Conservation (phyloP, 139 green algal genomes). For the Trebouxia sp. region DNA sequence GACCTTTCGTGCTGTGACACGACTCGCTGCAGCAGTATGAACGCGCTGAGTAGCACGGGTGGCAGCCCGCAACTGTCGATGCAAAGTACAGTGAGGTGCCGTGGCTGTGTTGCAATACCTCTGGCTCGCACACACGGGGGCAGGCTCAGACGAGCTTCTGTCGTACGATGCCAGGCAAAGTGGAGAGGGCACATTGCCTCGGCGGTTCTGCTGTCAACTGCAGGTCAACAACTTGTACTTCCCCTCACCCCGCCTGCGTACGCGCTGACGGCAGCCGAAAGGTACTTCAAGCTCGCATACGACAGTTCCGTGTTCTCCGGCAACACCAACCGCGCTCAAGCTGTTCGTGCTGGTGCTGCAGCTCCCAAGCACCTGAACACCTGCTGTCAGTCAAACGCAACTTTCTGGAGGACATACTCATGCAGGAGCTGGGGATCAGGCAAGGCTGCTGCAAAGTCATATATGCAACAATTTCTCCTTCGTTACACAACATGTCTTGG, state of each 20-base stretch:
- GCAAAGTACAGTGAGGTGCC: too few relatives aligned
- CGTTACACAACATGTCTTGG: too few relatives aligned
- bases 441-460: not conserved
- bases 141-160: too few relatives aligned
- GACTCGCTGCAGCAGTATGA: too few relatives aligned
- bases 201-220: not conserved
- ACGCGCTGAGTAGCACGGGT: too few relatives aligned
- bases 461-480: not conserved
- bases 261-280: not conserved
- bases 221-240: too few relatives aligned
- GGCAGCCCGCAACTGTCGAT: too few relatives aligned
- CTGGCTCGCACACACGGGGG: too few relatives aligned
- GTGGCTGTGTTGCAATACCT: too few relatives aligned
- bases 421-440: constrained; percentile 7
- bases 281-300: not conserved
- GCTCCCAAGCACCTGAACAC: not conserved
- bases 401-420: constrained; percentile 1
- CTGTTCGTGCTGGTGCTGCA: not conserved
- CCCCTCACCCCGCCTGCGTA: not conserved
- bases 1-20: too few relatives aligned
- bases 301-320: too few relatives aligned
- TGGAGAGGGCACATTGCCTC: not conserved
- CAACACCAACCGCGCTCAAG: too few relatives aligned
- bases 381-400: not conserved
- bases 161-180: not conserved